These are phyloP conservation scores for Biscogniauxia marginata DNA, from an alignment of 2,329 filamentous ascomycete species.

Conservation along the genomic window DNA sequence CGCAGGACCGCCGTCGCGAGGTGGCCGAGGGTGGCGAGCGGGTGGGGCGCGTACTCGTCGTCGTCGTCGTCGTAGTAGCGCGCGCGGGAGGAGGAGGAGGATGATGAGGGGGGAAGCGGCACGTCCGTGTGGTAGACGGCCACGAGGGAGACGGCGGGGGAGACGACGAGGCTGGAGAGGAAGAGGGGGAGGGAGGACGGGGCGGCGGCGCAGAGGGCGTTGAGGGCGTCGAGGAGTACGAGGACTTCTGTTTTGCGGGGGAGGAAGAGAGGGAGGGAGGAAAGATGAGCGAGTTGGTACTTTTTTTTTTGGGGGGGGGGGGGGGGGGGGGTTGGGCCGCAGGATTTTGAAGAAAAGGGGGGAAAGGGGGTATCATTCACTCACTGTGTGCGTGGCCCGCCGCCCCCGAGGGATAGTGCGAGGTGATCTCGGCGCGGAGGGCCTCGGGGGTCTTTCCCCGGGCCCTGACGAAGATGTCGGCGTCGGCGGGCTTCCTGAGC, in stretches of 20 bases:
- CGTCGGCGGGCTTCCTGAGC: slow-evolving; percentile 59
- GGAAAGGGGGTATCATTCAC: slow-evolving; percentile 20
- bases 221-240: slow-evolving; percentile 77
- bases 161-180: slow-evolving; percentile 66
- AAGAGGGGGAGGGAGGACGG: slow-evolving; percentile 63
- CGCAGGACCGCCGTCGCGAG: slow-evolving; percentile 85
- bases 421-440: slow-evolving; percentile 60
- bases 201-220: slow-evolving; percentile 57
- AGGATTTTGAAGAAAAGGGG: no score
- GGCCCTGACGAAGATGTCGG: slow-evolving; percentile 67
- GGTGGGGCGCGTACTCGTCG: slow-evolving; percentile 62
- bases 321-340: no score
- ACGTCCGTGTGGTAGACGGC: slow-evolving; percentile 82
- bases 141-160: slow-evolving; percentile 68
- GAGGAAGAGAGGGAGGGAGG: background rate
- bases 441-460: slow-evolving; percentile 55
- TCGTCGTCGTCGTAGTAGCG: no score
- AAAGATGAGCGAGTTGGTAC: slow-evolving; percentile 16
- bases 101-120: slow-evolving; percentile 47
- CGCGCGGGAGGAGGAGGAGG: slow-evolving; percentile 36
- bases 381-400: slow-evolving; percentile 43
- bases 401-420: slow-evolving; percentile 46
- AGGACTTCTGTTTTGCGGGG: slow-evolving; percentile 66
- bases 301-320: slow-evolving; percentile 50
- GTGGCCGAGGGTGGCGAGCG: slow-evolving; percentile 73